Conservation (phyloP, 192 early-diverging fungal genomes). For the Umbelopsis vinacea region DNA sequence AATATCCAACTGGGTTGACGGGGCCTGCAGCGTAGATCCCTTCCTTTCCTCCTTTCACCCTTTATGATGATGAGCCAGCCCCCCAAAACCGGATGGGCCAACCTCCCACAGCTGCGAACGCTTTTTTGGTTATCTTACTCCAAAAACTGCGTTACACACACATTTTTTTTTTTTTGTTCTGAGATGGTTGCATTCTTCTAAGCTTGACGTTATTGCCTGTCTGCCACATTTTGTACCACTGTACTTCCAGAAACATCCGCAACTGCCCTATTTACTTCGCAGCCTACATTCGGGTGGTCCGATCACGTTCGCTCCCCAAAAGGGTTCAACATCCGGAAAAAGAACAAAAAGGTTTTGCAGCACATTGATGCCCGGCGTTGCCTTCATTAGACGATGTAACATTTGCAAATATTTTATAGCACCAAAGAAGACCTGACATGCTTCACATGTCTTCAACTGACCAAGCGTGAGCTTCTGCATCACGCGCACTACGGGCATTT, state of each 20-base stretch:
- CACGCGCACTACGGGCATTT: constrained; percentile 35
- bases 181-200: not conserved
- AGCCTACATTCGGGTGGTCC: not conserved
- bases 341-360: not conserved
- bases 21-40: not conserved
- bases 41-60: not conserved
- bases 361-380: no score
- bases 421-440: not conserved
- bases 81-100: not conserved
- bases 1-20: not conserved
- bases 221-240: constrained; percentile 17
- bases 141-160: not conserved
- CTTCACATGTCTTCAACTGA: constrained; percentile 66
- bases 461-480: constrained; percentile 61
- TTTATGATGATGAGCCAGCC: not conserved
- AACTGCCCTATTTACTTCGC: not conserved
- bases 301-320: constrained; percentile 6
- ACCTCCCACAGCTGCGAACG: not conserved
- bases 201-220: not conserved
- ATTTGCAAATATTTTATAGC: no score
- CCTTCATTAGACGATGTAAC: no score
- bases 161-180: no score
- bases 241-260: constrained; percentile 6
- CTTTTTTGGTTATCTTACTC: no score
- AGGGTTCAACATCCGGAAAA: not conserved